A percentile compares a stretch with the other conserved stretches of the same genome.
These are phyloP conservation scores for Neckera pumila DNA, from an alignment of 225 moss, liverwort and hornwort species.

Conservation along the genomic window DNA sequence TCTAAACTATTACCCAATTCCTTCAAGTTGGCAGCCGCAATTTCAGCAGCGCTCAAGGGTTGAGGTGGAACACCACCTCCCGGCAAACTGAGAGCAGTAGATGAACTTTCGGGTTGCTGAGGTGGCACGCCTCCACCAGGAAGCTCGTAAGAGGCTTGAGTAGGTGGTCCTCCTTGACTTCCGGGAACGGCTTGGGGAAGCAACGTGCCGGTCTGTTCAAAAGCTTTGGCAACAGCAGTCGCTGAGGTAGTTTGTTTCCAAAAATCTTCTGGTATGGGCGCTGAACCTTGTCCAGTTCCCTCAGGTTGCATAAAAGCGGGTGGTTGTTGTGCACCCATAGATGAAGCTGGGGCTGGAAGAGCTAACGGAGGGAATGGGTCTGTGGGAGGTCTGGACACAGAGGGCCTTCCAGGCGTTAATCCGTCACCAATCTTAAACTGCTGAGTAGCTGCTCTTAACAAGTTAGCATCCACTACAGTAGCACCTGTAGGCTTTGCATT, in stretches of 20 bases:
- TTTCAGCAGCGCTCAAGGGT: conserved; percentile 24
- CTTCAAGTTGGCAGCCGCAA: conserved; percentile 30
- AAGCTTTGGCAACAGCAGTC: conserved; percentile 47
- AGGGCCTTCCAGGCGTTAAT: conserved; percentile 51
- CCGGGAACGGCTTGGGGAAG: conserved; percentile 35
- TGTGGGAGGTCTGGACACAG: conserved; percentile 32
- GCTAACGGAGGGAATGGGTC: conserved; percentile 31
- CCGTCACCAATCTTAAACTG: conserved; percentile 87
- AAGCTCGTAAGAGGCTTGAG: conserved; percentile 41
- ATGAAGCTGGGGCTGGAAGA: conserved; percentile 19
- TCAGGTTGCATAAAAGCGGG: conserved; percentile 25
- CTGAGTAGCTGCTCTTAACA: conserved; percentile 86
- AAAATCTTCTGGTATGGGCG: conserved; percentile 59
- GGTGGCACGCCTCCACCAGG: conserved; percentile 74
- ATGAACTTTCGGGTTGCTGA: conserved; percentile 26
- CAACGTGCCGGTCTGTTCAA: conserved; percentile 52
- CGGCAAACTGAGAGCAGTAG: conserved; percentile 43
- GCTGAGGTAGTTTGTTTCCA: conserved; percentile 54
- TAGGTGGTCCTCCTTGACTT: conserved; percentile 24
- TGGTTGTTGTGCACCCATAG: conserved; percentile 15
- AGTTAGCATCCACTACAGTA: conserved; percentile 52
- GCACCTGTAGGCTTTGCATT: conserved; percentile 64
- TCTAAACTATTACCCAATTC: conserved; percentile 33
- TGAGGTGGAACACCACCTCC: conserved; percentile 79
- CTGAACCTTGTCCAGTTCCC: conserved; percentile 26